Base-by-base conservation (phyloP, 805 yeast species). In the Lachancea nothofagi region DNA sequence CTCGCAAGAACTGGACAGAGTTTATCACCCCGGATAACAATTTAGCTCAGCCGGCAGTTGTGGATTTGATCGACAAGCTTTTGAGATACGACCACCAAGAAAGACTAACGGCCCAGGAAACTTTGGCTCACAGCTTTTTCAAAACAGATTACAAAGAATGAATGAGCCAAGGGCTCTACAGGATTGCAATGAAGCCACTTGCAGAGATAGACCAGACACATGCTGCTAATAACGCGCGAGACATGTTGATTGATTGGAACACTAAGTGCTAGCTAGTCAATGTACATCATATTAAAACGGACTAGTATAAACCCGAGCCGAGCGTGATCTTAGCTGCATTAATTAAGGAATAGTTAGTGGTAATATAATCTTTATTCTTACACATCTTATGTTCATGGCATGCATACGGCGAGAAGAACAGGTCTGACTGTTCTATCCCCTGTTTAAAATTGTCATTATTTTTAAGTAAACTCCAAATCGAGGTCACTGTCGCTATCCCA, bases 21-120 rank as follows among this genome's bases (percentile, higher is more conserved):
- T 81, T 82, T 49, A 61, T 76, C 41, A 80, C 74, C 52, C 71
- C 69, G 10, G 70, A 68, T 35, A 80, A 80, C 53, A 67, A 68
- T 46, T 54, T 73, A 33, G 77, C 75, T 7, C 69, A 71, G 31
- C 74, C 75, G 2, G 78, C 75, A 36, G 70, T 77, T 22, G 62
- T 83, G 43, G 90, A 83, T 55, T 71, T 88, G 48, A 69, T 86
- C 45, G 94, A 84, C 54, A 72, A 77, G 40, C 62, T 88, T 45
- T 67, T 88, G 53, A 72, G 80, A 43, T 88, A 85, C 54, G 96
- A 88, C 59, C 96, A 88, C 58, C 89, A 82, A 59, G 84, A 80
- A 54, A 75, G 96, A 55, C 69, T 85, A 43, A 88, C 96, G 4
- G 96, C 96, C 2, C 69, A 74, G 59, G 96, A 88, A 61, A 94